Evolutionary conservation across 495 filamentous ascomycete species (phyloP).

Genomic region (Hypomontagnella monticulosa): DNA sequence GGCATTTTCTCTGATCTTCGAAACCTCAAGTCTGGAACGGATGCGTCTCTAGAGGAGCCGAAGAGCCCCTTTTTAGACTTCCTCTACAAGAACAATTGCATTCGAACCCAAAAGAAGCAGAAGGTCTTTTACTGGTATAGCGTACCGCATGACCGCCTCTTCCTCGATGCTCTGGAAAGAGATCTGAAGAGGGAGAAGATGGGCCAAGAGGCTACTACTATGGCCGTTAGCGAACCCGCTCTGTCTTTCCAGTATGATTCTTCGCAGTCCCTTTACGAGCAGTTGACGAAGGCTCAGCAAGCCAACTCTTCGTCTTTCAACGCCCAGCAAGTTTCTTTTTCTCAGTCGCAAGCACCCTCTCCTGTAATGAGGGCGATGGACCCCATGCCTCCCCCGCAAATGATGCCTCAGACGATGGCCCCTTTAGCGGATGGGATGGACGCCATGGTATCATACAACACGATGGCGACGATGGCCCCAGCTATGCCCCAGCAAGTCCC

Average conservation of each 20-base stretch:
- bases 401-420: conserved; percentile 84
- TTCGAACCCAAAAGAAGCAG: conserved; percentile 99
- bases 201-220: conserved; percentile 96
- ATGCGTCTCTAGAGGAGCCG: conserved; percentile 98
- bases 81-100: conserved; percentile 99
- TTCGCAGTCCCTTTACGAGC: conserved; percentile 98
- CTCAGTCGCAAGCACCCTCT: conserved; percentile 77
- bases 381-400: conserved; percentile 73
- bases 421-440: conserved; percentile 83
- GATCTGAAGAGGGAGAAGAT: conserved; percentile 99
- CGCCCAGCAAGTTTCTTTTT: conserved; percentile 81
- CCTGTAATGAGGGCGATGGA: conserved; percentile 91
- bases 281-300: conserved; percentile 99
- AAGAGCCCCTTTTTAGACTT: conserved; percentile 99
- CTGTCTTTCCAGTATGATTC: conserved; percentile 99
- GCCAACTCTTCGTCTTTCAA: conserved; percentile 96
- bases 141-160: conserved; percentile 96
- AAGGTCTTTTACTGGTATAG: conserved; percentile 99
- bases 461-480: conserved; percentile 66
- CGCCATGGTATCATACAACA: conserved; percentile 76
- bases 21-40: conserved; percentile 96
- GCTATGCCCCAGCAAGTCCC: conserved; percentile 72
- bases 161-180: conserved; percentile 95
- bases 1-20: conserved; percentile 99
- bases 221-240: conserved; percentile 95